Evolutionary conservation across 345 rosid species (phyloP).

Genomic region (Murraya paniculata): DNA sequence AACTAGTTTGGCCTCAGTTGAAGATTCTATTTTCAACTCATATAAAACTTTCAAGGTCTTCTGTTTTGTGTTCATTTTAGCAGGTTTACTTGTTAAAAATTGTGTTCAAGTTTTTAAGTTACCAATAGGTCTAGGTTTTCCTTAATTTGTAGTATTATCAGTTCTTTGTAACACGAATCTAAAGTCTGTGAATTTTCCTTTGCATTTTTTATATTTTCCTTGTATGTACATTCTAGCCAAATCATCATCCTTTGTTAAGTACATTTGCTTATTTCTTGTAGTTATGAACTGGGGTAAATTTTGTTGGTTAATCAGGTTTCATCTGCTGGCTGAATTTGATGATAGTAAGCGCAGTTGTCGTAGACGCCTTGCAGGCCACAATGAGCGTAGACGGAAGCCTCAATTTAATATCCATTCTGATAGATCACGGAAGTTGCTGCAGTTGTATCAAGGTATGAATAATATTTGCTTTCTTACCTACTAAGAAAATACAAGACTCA

Average conservation of each 20-base stretch:
- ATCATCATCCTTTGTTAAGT: background rate
- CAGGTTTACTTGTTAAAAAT: background rate
- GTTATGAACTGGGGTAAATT: background rate
- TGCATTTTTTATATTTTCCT: background rate
- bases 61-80: background rate
- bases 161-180: background rate
- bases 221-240: background rate
- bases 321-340: constrained; percentile 42
- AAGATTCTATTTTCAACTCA: background rate
- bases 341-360: constrained; percentile 51
- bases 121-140: background rate
- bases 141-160: background rate
- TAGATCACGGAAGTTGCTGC: constrained; percentile 20
- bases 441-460: constrained; percentile 32
- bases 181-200: background rate
- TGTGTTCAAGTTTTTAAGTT: background rate
- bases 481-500: background rate
- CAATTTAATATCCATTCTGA: constrained; percentile 30
- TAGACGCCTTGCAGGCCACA: constrained; percentile 46
- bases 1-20: background rate
- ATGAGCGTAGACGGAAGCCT: constrained; percentile 43
- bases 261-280: background rate
- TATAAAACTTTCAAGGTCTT: background rate
- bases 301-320: constrained; percentile 33
- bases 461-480: background rate